Percentiles rank a stretch among this genome's conserved stretches.
Evolutionary conservation across 441 rosid genomes (phyloP).

Genomic region (Breynia disticha): DNA sequence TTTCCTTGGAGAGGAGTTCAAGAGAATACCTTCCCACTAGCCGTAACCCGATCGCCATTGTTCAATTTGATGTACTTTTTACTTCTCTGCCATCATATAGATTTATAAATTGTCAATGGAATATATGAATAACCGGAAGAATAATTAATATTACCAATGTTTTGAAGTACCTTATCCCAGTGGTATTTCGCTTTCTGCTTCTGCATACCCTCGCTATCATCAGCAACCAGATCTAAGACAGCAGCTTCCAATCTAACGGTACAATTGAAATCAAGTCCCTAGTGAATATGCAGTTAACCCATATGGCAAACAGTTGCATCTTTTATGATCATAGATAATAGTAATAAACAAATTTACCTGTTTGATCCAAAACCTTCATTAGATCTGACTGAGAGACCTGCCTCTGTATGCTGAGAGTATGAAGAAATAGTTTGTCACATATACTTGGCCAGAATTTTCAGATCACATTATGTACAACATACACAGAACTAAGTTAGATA

Average conservation of each 20-base stretch:
- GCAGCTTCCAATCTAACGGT: slow-evolving; percentile 69
- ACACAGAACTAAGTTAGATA: no score
- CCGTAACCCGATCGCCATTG: slow-evolving; percentile 91
- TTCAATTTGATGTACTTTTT: slow-evolving; percentile 89
- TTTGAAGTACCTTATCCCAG: slow-evolving; percentile 79
- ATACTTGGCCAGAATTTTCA: slow-evolving; percentile 13
- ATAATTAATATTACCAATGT: slow-evolving; percentile 9
- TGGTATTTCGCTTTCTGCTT: slow-evolving; percentile 69
- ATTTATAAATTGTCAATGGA: slow-evolving; percentile 4
- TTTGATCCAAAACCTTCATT: slow-evolving; percentile 77
- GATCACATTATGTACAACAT: no score
- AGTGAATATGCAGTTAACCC: background rate
- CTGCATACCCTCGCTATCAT: slow-evolving; percentile 65
- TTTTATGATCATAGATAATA: background rate
- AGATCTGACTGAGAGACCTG: slow-evolving; percentile 68
- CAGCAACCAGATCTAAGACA: slow-evolving; percentile 92
- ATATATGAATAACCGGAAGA: slow-evolving; percentile 1
- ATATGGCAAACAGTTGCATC: background rate
- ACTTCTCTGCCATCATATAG: slow-evolving; percentile 57
- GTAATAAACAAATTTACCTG: slow-evolving; percentile 35
- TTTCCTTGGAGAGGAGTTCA: slow-evolving; percentile 3
- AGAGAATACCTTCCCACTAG: slow-evolving; percentile 84
- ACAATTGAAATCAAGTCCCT: slow-evolving; percentile 1
- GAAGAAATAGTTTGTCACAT: slow-evolving; percentile 15
- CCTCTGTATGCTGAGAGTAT: slow-evolving; percentile 60